phyloP scores from a whole-genome alignment of 176 grass and related monocot genomes.

The Juncus effusus region DNA sequence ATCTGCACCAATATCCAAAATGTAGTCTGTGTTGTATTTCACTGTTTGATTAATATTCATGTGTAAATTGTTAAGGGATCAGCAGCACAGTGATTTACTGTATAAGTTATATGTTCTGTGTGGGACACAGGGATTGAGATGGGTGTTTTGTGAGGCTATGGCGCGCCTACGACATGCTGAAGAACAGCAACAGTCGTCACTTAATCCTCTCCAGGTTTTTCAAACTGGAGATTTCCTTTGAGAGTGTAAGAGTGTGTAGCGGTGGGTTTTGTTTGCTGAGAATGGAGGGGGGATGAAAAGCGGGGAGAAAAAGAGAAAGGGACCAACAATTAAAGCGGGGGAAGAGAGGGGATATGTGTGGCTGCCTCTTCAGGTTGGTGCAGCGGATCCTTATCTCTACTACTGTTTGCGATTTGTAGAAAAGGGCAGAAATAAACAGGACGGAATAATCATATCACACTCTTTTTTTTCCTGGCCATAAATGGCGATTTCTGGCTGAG shows the following conservation, averaged over 20 bases:
- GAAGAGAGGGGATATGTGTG: constrained; percentile 49
- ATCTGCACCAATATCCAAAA: constrained; percentile 5
- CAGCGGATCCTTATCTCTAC: constrained; percentile 32
- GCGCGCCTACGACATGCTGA: constrained; percentile 32
- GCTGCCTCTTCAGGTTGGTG: constrained; percentile 46
- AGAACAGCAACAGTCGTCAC: background rate
- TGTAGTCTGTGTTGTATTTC: constrained; percentile 12
- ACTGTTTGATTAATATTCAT: background rate
- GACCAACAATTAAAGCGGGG: constrained; percentile 43
- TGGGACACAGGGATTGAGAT: too few species aligned
- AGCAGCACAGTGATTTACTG: too few species aligned
- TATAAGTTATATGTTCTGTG: constrained; percentile 25
- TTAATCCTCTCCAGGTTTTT: background rate
- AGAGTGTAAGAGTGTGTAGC: too few species aligned
- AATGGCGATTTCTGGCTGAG: constrained; percentile 21
- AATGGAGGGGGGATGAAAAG: background rate
- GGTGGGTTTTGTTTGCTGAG: background rate
- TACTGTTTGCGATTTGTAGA: background rate
- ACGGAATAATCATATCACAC: background rate
- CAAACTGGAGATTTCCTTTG: background rate
- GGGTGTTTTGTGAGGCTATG: constrained; percentile 55
- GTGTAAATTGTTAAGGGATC: constrained; percentile 13
- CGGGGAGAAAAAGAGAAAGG: constrained; percentile 18
- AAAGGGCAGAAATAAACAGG: background rate
- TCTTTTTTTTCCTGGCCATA: background rate